Evolutionary conservation across 2,329 filamentous ascomycete species (phyloP), one percentile per base, ranked within the genome.

Genomic region (Nakataea oryzae): DNA sequence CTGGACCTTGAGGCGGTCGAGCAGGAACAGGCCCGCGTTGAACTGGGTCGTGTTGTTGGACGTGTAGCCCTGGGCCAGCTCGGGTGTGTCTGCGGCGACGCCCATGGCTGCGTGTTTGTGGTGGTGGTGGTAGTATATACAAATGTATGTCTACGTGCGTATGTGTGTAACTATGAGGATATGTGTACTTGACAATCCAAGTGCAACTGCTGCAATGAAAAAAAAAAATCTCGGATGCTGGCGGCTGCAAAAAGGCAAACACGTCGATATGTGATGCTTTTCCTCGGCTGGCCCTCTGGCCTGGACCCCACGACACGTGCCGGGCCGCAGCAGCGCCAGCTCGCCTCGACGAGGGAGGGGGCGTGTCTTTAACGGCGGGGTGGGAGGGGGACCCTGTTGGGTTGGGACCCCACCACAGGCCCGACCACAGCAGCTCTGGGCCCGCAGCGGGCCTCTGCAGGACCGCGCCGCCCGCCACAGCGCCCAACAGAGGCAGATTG

Each of bases 1-100:
- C 55, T 72, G 69, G 41, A 81, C 71, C 58, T 74, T 60, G 5
- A 71, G 66, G 7, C 62, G 62, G 3, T 65, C 13, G 41, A 71
- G 64, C 28, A 71, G 69, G 62, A 69, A 70, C 1, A 63, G 62
- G 7, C 66, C 69, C 4, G 69, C 62, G 50, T 67, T 59, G 27
- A 67, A 64, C 62, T 71, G 69, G 28, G 69, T 70, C 50, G 64
- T 59, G 58, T 68, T 70, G 29, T 64, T 63, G 29, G 63, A 54
- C 2, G 67, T 69, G 58, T 71, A 71, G 41, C 68, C 68, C 63
- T 65, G 65, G 29, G 69, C 70, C 30, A 70, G 59, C 58, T 70
- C 67, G 58, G 67, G 59, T 9, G 69, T 71, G 61, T 71, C 69
- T 26, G 54, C 34, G 26, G 41, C 24, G 41, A 24, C 54, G 26